phyloP scores from a whole-genome alignment of 176 grass and related monocot genomes.

The Aechmea fasciata region DNA sequence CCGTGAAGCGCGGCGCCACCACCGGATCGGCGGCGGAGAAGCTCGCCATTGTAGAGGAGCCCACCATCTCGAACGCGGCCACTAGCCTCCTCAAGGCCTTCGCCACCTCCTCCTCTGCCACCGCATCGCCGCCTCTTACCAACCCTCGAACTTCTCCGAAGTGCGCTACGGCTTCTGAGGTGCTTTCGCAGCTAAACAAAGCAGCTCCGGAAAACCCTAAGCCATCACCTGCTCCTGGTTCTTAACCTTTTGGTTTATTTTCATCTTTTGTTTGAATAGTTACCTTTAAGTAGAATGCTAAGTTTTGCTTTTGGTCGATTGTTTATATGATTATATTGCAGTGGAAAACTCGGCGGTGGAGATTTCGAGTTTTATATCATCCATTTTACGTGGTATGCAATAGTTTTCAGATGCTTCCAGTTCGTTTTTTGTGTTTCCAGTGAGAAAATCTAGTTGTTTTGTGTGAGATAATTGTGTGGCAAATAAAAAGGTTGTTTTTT shows the following conservation, averaged over 20 bases:
- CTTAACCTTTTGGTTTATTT: neutral
- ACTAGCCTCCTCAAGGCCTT: neutral
- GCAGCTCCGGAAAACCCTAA: constrained; percentile 3
- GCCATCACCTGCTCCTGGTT: neutral
- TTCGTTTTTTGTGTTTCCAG: neutral
- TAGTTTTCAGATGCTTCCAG: neutral
- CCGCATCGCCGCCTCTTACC: too few relatives aligned
- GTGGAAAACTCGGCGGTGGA: neutral
- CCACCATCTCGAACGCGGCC: neutral
- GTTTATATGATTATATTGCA: neutral
- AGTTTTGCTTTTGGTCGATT: neutral
- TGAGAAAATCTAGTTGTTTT: neutral
- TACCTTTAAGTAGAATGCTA: neutral
- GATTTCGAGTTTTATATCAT: constrained; percentile 4
- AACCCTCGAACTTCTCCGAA: too few relatives aligned
- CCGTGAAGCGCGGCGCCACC: too few relatives aligned
- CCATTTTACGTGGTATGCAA: constrained; percentile 10
- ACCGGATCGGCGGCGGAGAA: neutral
- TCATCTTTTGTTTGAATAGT: neutral
- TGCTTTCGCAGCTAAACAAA: constrained; percentile 11
- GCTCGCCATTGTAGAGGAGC: neutral
- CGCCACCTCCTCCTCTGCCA: neutral
- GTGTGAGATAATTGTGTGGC: neutral
- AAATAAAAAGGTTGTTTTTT: neutral
- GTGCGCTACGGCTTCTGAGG: neutral